Base-by-base conservation (phyloP, 169 alveolate genomes). In the Fabrea salina region DNA sequence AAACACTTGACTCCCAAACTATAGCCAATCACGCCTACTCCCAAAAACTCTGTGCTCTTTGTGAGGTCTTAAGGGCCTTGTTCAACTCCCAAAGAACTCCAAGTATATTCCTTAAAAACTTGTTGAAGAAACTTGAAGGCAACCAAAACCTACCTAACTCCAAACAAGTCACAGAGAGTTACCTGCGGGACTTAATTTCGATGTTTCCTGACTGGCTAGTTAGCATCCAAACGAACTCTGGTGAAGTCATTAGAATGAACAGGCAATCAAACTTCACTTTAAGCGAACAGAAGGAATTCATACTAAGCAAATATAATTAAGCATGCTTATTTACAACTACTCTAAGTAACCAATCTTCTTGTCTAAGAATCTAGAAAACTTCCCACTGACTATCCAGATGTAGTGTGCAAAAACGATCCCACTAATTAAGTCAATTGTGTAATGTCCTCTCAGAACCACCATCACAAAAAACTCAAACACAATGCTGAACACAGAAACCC, bases 391-490 rank as follows among this genome's bases (percentile, higher is more conserved):
- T 30, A 70, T 70, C 79, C 79, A 70, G 13, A n/a, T 19, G 33
- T 74, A 74, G 35, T 74, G 81, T 0, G 81, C 81, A 16, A 74
- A 6, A 25, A 74, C 56, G 0, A 47, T 4, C 25, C 81, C 81
- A 8, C 57, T 5, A 5, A 74, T 54, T n/a, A 74, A 5, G 7
- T 74, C 85, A 32, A 67, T 67, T 3, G 68, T 56, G 56, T 79
- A 79, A 32, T 79, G 85, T 22, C 59, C 57, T 79, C 85, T 64
- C 32, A 67, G 53, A 6, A 67, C 35, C 5, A 79, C 47, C 85
- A 79, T 79, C 27, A 79, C 75, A 67, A 67, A 39, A 5, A 57
- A 67, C 40, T 66, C 44, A 32, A 66, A 33, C 7, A 47, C 5
- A 25, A 25, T 25, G 27, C 33, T 37, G 16, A 39, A 33, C 13